Conservation (phyloP, 1,139 yeast genomes). For the Sugiyamaella paludigena region DNA sequence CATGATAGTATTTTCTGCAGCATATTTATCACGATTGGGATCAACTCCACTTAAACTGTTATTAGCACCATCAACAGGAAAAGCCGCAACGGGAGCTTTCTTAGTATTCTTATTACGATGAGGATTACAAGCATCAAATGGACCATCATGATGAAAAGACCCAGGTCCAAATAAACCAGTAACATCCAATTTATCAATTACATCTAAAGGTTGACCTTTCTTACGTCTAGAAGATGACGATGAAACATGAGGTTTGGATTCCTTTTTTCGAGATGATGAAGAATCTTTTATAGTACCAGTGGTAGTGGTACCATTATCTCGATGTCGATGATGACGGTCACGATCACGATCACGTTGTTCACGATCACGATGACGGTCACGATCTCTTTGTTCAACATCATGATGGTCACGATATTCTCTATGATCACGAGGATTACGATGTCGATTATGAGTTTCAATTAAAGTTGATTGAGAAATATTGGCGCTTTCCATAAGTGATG, state of each 20-base stretch:
- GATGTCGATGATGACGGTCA: slow-evolving; percentile 2
- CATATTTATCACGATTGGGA: slow-evolving; percentile 39
- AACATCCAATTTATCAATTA: slow-evolving; percentile 91
- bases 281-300: slow-evolving; percentile 16
- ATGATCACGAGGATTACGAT: slow-evolving; percentile 5
- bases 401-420: slow-evolving; percentile 7
- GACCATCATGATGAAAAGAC: slow-evolving; percentile 97
- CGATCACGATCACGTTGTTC: slow-evolving; percentile 13
- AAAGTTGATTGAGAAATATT: slow-evolving; percentile 9
- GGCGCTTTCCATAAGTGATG: slow-evolving; percentile 27
- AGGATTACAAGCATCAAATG: slow-evolving; percentile 97
- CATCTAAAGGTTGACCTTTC: slow-evolving; percentile 59
- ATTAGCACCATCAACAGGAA: slow-evolving; percentile 94
- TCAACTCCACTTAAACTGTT: slow-evolving; percentile 69
- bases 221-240: slow-evolving; percentile 22
- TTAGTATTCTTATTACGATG: slow-evolving; percentile 76
- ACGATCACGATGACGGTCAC: slow-evolving; percentile 6
- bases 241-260: slow-evolving; percentile 7
- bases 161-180: slow-evolving; percentile 93
- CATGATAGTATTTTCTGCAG: slow-evolving; percentile 37
- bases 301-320: slow-evolving; percentile 24
- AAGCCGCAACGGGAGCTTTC: slow-evolving; percentile 91
- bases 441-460: background rate
- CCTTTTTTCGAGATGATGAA: slow-evolving; percentile 9
- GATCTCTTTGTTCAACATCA: background rate